phyloP scores from a whole-genome alignment of 1,284 basidiomycete genomes.

The Heterobasidion parviporum region DNA sequence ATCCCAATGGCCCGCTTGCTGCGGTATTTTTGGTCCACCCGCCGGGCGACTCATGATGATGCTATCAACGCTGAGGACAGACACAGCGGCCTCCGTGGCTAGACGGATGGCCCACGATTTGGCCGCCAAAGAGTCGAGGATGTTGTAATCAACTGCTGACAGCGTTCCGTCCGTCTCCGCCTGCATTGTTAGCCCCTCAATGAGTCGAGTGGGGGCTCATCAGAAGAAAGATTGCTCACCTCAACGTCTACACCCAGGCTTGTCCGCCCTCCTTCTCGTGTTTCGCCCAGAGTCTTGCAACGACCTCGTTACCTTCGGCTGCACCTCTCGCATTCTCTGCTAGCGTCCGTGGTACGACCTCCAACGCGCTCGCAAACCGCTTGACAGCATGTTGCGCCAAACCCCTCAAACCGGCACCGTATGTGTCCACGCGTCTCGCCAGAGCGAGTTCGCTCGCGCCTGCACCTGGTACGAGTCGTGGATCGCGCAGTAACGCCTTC shows the following conservation, averaged over 20 bases:
- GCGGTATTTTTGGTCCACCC: constrained; percentile 78
- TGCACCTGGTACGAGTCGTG: constrained; percentile 87
- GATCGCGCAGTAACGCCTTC: constrained; percentile 88
- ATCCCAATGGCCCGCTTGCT: constrained; percentile 80
- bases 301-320: constrained; percentile 87
- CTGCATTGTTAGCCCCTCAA: constrained; percentile 25
- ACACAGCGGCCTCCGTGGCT: constrained; percentile 90
- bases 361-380: constrained; percentile 84
- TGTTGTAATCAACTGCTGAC: constrained; percentile 50
- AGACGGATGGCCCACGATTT: constrained; percentile 87
- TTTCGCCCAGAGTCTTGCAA: constrained; percentile 84
- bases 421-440: constrained; percentile 74
- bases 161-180: constrained; percentile 73
- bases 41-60: constrained; percentile 98
- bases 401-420: constrained; percentile 86
- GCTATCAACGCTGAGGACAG: constrained; percentile 92
- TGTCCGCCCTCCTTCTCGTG: constrained; percentile 72
- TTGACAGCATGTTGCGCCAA: constrained; percentile 93
- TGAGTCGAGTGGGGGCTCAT: neutral
- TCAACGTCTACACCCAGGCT: constrained; percentile 90
- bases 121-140: constrained; percentile 80
- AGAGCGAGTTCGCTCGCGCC: constrained; percentile 94
- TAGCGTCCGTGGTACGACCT: constrained; percentile 88
- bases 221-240: constrained; percentile 30
- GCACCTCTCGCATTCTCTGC: constrained; percentile 94